Evolutionary conservation across 208 protist species (phyloP).

Genomic region (Acanthamoeba royreba): DNA sequence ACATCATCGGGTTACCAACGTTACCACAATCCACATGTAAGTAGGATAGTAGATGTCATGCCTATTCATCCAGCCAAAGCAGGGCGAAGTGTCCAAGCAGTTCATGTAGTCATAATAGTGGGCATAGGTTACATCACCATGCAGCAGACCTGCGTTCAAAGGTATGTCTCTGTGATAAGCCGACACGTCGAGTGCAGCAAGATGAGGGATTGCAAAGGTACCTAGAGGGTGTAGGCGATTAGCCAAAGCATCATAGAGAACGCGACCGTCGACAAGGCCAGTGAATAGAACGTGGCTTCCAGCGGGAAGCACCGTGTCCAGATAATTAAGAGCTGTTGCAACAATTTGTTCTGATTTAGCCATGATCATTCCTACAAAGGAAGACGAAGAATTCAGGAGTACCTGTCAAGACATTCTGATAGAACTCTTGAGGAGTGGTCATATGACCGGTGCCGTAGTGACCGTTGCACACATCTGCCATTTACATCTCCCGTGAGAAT

Average conservation of each 20-base stretch:
- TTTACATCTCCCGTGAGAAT: neutral
- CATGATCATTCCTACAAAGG: no score
- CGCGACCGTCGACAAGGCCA: slow-evolving; percentile 77
- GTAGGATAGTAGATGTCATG: no score
- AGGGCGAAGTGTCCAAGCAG: slow-evolving; percentile 76
- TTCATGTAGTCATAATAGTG: slow-evolving; percentile 80
- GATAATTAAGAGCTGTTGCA: neutral
- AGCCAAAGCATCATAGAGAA: slow-evolving; percentile 78
- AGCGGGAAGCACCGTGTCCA: neutral
- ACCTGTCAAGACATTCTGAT: neutral
- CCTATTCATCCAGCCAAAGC: slow-evolving; percentile 83
- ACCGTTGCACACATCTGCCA: slow-evolving; percentile 45
- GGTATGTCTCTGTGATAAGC: neutral
- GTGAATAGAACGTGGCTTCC: slow-evolving; percentile 44
- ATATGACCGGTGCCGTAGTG: slow-evolving; percentile 35
- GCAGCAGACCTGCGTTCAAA: neutral
- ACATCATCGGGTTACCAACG: no score
- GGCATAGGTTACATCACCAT: slow-evolving; percentile 74
- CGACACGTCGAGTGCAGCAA: neutral
- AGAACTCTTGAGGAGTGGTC: slow-evolving; percentile 39
- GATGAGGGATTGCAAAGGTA: neutral
- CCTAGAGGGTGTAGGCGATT: slow-evolving; percentile 77
- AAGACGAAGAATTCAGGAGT: no score
- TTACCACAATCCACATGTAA: no score
- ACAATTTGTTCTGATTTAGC: no score